Evolutionary conservation across 2,329 filamentous ascomycete species (phyloP).

Genomic region (Xylariaceae sp.): DNA sequence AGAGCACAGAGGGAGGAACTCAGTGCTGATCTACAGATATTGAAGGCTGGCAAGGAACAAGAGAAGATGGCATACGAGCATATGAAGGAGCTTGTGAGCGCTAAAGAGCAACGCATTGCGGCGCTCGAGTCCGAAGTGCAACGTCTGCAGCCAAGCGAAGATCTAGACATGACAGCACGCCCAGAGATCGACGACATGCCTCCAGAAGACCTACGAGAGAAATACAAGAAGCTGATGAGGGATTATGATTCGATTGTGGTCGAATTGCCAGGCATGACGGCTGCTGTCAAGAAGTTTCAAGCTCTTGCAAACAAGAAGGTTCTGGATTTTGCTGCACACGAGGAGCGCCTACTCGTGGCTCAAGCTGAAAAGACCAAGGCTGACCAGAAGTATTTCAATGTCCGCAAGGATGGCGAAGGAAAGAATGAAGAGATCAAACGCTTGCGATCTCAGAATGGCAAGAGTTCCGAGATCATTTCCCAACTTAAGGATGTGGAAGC

Average conservation of each 20-base stretch:
- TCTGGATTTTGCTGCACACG: conserved; percentile 66
- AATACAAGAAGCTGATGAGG: conserved; percentile 69
- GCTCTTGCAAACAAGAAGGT: conserved; percentile 83
- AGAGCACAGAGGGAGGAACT: conserved; percentile 81
- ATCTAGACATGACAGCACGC: conserved; percentile 40
- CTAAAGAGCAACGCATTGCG: conserved; percentile 74
- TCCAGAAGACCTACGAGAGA: conserved; percentile 67
- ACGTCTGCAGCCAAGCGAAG: conserved; percentile 54
- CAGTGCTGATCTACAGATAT: conserved; percentile 72
- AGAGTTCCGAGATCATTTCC: conserved; percentile 89
- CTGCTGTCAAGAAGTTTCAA: conserved; percentile 86
- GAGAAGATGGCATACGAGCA: conserved; percentile 66
- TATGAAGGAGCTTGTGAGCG: conserved; percentile 73
- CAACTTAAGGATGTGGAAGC: conserved; percentile 89
- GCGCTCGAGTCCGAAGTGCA: conserved; percentile 80
- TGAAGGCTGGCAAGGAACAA: conserved; percentile 75
- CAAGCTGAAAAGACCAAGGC: conserved; percentile 91
- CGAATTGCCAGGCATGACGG: conserved; percentile 84
- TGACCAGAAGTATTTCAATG: conserved; percentile 96
- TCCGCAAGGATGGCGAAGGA: conserved; percentile 89
- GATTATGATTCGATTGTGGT: conserved; percentile 81
- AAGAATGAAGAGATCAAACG: conserved; percentile 75
- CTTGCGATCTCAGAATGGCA: conserved; percentile 76
- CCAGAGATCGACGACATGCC: conserved; percentile 56
- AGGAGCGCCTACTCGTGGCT: conserved; percentile 72